Percentiles rank a stretch among this genome's conserved stretches.
Conservation (phyloP, 1,284 basidiomycete genomes). For the Leccinum variabile region DNA sequence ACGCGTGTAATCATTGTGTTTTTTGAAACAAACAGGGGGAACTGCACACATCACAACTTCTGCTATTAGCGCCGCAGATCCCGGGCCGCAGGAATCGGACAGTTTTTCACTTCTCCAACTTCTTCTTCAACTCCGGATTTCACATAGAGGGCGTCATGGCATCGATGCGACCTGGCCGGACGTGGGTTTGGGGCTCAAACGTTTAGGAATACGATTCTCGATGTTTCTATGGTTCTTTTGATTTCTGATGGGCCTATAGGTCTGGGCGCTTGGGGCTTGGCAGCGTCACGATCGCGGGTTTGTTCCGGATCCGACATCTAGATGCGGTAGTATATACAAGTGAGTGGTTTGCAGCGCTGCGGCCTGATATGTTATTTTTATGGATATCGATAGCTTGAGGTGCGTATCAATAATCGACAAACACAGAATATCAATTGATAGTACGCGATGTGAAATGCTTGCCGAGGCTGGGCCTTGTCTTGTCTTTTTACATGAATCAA, state of each 20-base stretch:
- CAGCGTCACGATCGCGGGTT: neutral
- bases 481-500: no score
- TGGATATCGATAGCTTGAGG: neutral
- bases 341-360: no score
- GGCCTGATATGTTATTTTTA: no score
- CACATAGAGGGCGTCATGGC: neutral
- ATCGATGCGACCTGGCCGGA: neutral
- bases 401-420: neutral
- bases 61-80: neutral
- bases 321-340: neutral
- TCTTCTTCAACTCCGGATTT: neutral
- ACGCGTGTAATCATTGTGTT: neutral
- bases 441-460: neutral
- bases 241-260: neutral
- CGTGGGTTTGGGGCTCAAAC: neutral
- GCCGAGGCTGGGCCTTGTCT: neutral
- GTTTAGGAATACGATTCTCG: neutral
- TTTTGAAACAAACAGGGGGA: neutral
- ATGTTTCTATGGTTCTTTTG: neutral
- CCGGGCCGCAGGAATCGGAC: neutral
- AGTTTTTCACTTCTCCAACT: neutral
- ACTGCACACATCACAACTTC: neutral
- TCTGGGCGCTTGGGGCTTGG: neutral
- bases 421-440: neutral
- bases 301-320: neutral